Base-by-base conservation (phyloP, 2,329 filamentous ascomycete species). In the Didymellaceae sp. region DNA sequence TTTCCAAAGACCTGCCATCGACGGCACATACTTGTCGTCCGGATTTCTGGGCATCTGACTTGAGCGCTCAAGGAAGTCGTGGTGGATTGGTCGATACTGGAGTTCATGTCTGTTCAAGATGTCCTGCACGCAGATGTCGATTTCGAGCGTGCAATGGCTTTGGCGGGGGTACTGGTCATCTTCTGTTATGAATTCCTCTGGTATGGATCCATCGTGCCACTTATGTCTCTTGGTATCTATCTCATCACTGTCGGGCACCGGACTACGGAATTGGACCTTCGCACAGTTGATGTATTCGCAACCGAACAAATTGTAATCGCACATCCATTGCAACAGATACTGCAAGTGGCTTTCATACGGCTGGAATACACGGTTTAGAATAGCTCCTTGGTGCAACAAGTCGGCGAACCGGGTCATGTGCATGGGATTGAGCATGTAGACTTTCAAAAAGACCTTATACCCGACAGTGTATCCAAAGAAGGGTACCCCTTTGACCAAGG, bases 401-500 rank as follows among this genome's bases (percentile, higher is more conserved):
- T 97, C 92, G 20, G 90, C 86, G 51, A 97, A 79, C 24, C 93
- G 85, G n/a, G 87, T 91, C 83, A 94, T 95, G 55, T 93, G 84
- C 33, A 86, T 73, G 0, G 94, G 93, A 63, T 95, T 96, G 61
- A 96, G 83, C 75, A 97, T 83, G 71, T 99, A 97, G 49, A 99
- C 89, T 72, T 99, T 99, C 64, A 97, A 84, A 67, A 90, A 99
- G 73, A 89, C 89, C 33, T 83, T 86, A 73, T 96, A 96, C 45
- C 95, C 94, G 42, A 97, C 91, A 73, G 96, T 83, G 68, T 94
- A 97, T 14, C 94, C 95, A 70, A 96, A 99, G 76, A 97, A 99
- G 0, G 95, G 94, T 16, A 96, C 81, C 3, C 91, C 94, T 72
- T 99, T 97, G 57, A 95, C 88, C 5, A 97, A 79, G 6, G 89